Base-by-base conservation (phyloP, 805 yeast genomes). In the Candida railenensis region DNA sequence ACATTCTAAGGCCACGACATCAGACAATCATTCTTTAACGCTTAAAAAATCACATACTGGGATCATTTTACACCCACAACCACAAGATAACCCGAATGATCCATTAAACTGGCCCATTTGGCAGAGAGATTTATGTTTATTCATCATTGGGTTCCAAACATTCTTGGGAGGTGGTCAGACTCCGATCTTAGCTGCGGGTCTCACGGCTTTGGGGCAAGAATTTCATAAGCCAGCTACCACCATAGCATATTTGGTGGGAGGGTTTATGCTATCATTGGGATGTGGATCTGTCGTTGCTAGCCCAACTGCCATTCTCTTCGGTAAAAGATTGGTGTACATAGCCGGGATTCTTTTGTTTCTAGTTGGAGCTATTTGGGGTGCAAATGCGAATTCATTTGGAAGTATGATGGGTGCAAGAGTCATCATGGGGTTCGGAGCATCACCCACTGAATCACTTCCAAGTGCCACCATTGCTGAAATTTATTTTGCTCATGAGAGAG, bases 71-170 rank as follows among this genome's bases (percentile, higher is more conserved):
- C 63, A 70, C 45, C 87, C 87, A 0, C 87, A 82, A 57, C 87
- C 87, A 3, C 80, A 77, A 34, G 78, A 81, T 52, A 67, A 76
- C 50, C 83, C 84, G 3, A 81, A 82, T 53, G 87, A 82, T 51
- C 87, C 87, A 2, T 65, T 82, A 36, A 82, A 82, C 54, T 81
- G 87, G 87, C 84, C 86, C 1, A 54, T 71, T 5, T 78, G 83
- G 80, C 67, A 78, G 36, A 66, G 84, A 22, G 86, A 81, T 49
- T 48, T 78, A 40, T 78, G 84, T 5, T 62, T 81, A 36, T 52
- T 71, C 9, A 75, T 74, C 15, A 71, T 81, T 30, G 85, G 85
- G 3, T 72, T 78, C 53, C 83, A 77, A 50, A 77, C 81, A 11
- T 77, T 81, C 53, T 63, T 81, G 9, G 81, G 82, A 3, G 87